Percentiles rank a stretch among this genome's conserved stretches.
These are phyloP conservation scores for Syzygium malaccense DNA, from an alignment of 441 rosid genomes.

Conservation along the genomic window DNA sequence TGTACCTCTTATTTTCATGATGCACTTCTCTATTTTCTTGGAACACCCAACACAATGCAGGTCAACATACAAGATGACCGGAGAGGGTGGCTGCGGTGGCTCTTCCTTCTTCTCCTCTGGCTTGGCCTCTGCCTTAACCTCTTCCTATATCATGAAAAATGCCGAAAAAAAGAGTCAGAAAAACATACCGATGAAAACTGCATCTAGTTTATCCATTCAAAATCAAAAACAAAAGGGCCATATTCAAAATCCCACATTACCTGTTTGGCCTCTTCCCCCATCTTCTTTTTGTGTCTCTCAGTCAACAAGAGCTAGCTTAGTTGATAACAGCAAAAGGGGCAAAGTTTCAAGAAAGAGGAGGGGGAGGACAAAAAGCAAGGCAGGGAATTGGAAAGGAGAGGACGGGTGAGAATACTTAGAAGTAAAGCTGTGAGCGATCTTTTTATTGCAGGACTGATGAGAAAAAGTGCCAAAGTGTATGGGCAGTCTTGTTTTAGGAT, in stretches of 20 bases:
- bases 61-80: conserved; percentile 61
- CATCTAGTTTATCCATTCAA: not conserved
- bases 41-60: conserved; percentile 94
- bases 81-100: conserved; percentile 49
- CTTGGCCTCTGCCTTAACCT: conserved; percentile 10
- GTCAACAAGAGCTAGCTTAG: not conserved
- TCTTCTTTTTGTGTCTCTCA: conserved; percentile 4
- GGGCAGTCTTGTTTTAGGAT: not conserved
- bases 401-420: not conserved
- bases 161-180: not conserved
- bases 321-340: not conserved
- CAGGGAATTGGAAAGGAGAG: not conserved
- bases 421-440: not conserved
- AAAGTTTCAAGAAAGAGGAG: not conserved
- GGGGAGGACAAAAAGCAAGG: not conserved
- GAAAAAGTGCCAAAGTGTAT: not conserved
- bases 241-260: conserved; percentile 5
- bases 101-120: conserved; percentile 28
- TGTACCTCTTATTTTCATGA: conserved; percentile 69
- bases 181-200: not conserved
- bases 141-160: not conserved
- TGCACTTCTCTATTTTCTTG: conserved; percentile 72
- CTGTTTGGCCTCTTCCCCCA: conserved; percentile 63
- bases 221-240: not conserved
- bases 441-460: not conserved